Evolutionary conservation across 2,329 filamentous ascomycete genomes (phyloP).

Genomic region (Colletotrichum orbiculare): DNA sequence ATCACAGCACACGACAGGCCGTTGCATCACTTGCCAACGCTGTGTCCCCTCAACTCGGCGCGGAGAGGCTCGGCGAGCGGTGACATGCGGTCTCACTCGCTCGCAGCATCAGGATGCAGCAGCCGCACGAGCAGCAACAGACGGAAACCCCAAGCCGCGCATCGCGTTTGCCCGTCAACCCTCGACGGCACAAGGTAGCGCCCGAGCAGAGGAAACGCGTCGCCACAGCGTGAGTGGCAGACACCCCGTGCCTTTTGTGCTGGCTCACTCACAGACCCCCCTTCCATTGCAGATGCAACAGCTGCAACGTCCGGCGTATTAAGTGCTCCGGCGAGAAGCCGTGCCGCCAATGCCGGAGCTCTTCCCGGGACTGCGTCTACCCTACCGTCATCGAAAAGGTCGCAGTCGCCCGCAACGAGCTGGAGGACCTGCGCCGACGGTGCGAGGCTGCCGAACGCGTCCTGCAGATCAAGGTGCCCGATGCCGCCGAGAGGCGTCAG

Average conservation of each 20-base stretch:
- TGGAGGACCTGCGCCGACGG: conserved; percentile 53
- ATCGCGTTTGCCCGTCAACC: conserved; percentile 59
- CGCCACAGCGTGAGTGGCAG: conserved; percentile 57
- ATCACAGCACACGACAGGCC: too few species aligned
- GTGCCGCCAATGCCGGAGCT: conserved; percentile 56
- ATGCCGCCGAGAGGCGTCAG: conserved; percentile 48
- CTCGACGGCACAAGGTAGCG: conserved; percentile 59
- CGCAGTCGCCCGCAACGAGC: conserved; percentile 52
- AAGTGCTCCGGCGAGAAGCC: conserved; percentile 63
- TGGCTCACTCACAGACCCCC: conserved; percentile 6
- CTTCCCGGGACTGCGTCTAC: conserved; percentile 59
- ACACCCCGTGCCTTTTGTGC: neutral
- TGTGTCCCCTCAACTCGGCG: neutral
- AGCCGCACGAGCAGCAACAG: conserved; percentile 32
- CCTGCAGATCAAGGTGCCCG: conserved; percentile 50
- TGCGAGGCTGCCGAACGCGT: conserved; percentile 54
- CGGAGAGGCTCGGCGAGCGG: conserved; percentile 19
- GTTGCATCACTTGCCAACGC: neutral
- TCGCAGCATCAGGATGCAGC: conserved; percentile 35
- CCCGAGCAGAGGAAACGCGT: conserved; percentile 61
- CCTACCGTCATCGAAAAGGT: conserved; percentile 57
- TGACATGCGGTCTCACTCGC: conserved; percentile 34
- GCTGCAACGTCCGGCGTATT: conserved; percentile 63
- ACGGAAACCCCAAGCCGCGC: conserved; percentile 38
- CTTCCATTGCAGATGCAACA: conserved; percentile 57